Base-by-base conservation (phyloP, 1,284 basidiomycete species). In the Puccinia sorghi region DNA sequence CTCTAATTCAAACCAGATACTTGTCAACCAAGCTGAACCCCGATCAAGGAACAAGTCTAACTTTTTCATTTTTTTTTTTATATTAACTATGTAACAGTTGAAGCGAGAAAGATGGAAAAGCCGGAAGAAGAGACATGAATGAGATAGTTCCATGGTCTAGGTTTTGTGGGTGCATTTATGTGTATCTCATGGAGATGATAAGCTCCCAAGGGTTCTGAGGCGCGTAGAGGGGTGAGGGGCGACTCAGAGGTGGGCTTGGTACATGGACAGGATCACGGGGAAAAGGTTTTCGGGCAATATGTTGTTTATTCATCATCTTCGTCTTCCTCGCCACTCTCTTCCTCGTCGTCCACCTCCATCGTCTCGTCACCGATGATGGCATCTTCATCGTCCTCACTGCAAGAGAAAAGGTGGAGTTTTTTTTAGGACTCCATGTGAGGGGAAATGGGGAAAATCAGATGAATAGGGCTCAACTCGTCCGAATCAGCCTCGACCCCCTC, bases 351-450 rank as follows among this genome's bases (percentile, higher is more conserved):
- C 69, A 79, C 41, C 17, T 71, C 76, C 43, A 56, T 79, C 12
- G 64, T 79, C 46, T 79, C 76, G 25, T 79, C 76, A 54, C 67
- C 76, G 13, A 72, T 20, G 20, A 72, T 54, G 20, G 72, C 76
- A 22, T 79, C 76, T 50, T 71, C 75, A 50, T 78, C 76, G 5
- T 71, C 69, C 25, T 79, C 76, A 63, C 76, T 79, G n/a, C 32
- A 48, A n/a, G n/a, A n/a, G n/a, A n/a, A n/a, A n/a, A n/a, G n/a
- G n/a, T n/a, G n/a, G n/a, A n/a, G n/a, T n/a, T n/a, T n/a, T n/a
- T n/a, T n/a, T n/a, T n/a, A n/a, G n/a, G n/a, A n/a, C n/a, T n/a
- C n/a, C n/a, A n/a, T n/a, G n/a, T n/a, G n/a, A n/a, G n/a, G n/a
- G n/a, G n/a, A n/a, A n/a, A n/a, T n/a, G n/a, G n/a, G n/a, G n/a